Conservation (phyloP, 2,329 filamentous ascomycete genomes). For the Lachnellula hyalina region DNA sequence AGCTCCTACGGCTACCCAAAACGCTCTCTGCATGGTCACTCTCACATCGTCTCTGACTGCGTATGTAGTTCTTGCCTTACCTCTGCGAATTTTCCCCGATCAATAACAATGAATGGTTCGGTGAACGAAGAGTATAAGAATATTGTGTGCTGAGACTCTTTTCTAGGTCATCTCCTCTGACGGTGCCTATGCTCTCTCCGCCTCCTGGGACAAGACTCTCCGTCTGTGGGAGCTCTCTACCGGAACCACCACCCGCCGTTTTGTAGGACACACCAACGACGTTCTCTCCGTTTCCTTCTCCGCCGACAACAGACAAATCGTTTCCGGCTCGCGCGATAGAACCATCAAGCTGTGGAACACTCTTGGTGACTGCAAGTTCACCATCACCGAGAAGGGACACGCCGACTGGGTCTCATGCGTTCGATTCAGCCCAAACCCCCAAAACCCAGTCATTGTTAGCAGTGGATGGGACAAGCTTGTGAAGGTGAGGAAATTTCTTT, state of each 20-base stretch:
- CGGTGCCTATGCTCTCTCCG: constrained; percentile 96
- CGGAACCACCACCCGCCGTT: constrained; percentile 94
- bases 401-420: constrained; percentile 99
- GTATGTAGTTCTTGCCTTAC: constrained; percentile 55
- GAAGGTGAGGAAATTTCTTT: constrained; percentile 68
- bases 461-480: constrained; percentile 99
- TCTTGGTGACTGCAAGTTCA: constrained; percentile 99
- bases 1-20: constrained; percentile 98
- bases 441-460: constrained; percentile 99
- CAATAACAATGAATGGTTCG: constrained; percentile 4
- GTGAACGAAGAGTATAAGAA: constrained; percentile 17
- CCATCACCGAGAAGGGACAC: constrained; percentile 99
- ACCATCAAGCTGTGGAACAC: constrained; percentile 99
- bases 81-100: constrained; percentile 9
- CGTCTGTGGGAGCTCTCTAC: constrained; percentile 98
- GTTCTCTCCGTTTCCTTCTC: constrained; percentile 99
- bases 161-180: constrained; percentile 95
- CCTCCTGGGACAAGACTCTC: constrained; percentile 99
- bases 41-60: constrained; percentile 99
- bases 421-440: constrained; percentile 98
- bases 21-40: constrained; percentile 97
- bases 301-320: constrained; percentile 99
- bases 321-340: constrained; percentile 95
- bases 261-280: constrained; percentile 99
- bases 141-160: constrained; percentile 33